Conservation (phyloP, 1,284 basidiomycete species). For the Marasmius fiardii region DNA sequence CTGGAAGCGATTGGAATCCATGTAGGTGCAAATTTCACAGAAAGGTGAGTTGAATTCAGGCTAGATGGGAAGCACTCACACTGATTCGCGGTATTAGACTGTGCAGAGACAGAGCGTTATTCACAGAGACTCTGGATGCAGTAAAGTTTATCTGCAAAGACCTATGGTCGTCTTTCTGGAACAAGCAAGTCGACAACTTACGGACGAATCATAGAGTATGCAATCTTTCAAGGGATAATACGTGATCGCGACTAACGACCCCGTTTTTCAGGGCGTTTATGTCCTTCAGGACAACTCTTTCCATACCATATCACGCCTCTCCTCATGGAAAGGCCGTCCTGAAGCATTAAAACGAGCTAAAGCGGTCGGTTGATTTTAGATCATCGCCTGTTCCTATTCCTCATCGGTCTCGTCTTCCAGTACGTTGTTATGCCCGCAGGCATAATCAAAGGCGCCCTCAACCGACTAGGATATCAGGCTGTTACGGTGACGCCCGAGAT, state of each 20-base stretch:
- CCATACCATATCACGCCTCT: conserved; percentile 78
- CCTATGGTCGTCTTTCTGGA: conserved; percentile 84
- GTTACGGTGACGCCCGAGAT: conserved; percentile 72
- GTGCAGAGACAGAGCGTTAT: conserved; percentile 70
- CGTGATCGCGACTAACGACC: background rate
- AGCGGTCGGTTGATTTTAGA: conserved; percentile 45
- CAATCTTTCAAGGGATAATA: conserved; percentile 1
- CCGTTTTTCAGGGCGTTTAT: conserved; percentile 72
- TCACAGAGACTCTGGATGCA: conserved; percentile 82
- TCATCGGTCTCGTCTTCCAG: conserved; percentile 32
- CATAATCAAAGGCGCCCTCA: conserved; percentile 79
- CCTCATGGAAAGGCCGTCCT: conserved; percentile 71
- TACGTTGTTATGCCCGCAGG: conserved; percentile 80
- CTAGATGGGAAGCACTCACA: background rate
- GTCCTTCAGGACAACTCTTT: conserved; percentile 91
- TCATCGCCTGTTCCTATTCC: background rate
- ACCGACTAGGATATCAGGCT: conserved; percentile 72
- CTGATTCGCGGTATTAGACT: conserved; percentile 45
- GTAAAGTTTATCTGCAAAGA: conserved; percentile 98
- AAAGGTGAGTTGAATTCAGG: conserved; percentile 54
- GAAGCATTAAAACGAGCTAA: conserved; percentile 74
- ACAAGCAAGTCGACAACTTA: conserved; percentile 94
- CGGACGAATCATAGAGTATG: conserved; percentile 89
- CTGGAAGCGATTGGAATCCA: conserved; percentile 85
- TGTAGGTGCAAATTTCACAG: conserved; percentile 83